These are phyloP conservation scores for Glomus cerebriforme DNA, from an alignment of 192 early-diverging fungal genomes.

Conservation along the genomic window DNA sequence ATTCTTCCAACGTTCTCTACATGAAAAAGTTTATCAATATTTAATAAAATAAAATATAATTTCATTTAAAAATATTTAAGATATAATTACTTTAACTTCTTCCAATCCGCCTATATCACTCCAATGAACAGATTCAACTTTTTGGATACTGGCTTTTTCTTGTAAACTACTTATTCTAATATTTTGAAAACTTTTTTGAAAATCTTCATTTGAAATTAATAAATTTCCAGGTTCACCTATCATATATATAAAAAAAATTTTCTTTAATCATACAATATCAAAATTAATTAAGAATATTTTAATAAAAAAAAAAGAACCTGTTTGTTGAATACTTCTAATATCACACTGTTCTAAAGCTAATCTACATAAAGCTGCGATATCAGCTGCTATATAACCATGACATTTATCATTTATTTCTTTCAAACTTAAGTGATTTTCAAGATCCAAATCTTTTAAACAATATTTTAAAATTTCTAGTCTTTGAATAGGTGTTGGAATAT, in stretches of 20 bases:
- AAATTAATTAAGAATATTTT: background rate
- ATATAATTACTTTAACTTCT: constrained; percentile 61
- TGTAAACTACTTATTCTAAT: constrained; percentile 37
- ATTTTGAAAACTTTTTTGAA: constrained; percentile 43
- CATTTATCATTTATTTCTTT: constrained; percentile 41
- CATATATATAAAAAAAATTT: background rate
- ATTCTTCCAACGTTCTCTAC: constrained; percentile 68
- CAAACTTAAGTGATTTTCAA: constrained; percentile 22
- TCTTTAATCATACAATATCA: background rate
- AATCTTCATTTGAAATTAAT: constrained; percentile 40
- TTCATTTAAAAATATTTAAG: background rate
- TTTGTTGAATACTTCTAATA: constrained; percentile 22
- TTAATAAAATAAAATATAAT: background rate
- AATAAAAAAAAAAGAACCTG: constrained; percentile 4
- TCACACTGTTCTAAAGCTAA: constrained; percentile 31
- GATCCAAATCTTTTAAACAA: constrained; percentile 21
- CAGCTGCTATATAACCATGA: constrained; percentile 60
- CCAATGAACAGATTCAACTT: constrained; percentile 63
- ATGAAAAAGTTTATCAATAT: background rate
- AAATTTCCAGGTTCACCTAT: constrained; percentile 21
- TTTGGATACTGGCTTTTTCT: constrained; percentile 44
- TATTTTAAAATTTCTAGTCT: constrained; percentile 44
- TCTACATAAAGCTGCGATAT: constrained; percentile 51
- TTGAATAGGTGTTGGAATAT: constrained; percentile 55
- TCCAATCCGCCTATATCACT: constrained; percentile 80